Conservation (phyloP, 1,284 basidiomycete genomes). For the Cystobasidium slooffiae region DNA sequence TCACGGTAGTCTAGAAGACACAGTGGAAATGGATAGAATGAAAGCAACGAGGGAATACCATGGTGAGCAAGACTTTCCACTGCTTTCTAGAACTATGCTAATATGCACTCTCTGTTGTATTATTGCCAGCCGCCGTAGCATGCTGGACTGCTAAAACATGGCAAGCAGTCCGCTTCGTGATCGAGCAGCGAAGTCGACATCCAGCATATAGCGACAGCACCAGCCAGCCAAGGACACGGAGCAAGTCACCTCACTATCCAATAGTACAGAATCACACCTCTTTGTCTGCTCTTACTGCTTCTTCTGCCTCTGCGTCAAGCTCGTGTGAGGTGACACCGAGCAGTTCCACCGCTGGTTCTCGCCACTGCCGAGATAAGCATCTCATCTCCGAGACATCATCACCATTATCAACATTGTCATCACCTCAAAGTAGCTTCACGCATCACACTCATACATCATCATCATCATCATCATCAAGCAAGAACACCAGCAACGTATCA, state of each 20-base stretch:
- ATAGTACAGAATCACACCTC: neutral
- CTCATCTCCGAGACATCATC: neutral
- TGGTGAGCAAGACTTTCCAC: neutral
- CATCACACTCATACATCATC: neutral
- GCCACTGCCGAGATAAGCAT: neutral
- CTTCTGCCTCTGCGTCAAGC: conserved; percentile 3
- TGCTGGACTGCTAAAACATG: conserved; percentile 23
- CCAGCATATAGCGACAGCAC: conserved; percentile 21
- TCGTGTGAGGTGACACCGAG: conserved; percentile 1
- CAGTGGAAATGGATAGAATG: neutral
- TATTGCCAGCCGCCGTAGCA: neutral
- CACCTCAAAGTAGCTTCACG: neutral
- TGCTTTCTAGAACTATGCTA: neutral
- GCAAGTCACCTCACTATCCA: conserved; percentile 7
- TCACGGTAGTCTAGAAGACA: conserved; percentile 9
- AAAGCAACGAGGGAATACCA: conserved; percentile 15
- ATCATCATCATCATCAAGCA: neutral
- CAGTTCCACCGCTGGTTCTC: neutral
- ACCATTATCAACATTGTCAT: neutral
- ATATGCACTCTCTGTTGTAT: neutral
- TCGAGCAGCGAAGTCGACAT: conserved; percentile 28
- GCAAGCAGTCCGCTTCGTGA: conserved; percentile 30
- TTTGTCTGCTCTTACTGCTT: neutral
- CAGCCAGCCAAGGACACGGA: neutral
- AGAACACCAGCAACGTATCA: neutral